These are phyloP conservation scores for Elymus sibiricus DNA, from an alignment of 176 grass and related monocot genomes.

Conservation along the genomic window DNA sequence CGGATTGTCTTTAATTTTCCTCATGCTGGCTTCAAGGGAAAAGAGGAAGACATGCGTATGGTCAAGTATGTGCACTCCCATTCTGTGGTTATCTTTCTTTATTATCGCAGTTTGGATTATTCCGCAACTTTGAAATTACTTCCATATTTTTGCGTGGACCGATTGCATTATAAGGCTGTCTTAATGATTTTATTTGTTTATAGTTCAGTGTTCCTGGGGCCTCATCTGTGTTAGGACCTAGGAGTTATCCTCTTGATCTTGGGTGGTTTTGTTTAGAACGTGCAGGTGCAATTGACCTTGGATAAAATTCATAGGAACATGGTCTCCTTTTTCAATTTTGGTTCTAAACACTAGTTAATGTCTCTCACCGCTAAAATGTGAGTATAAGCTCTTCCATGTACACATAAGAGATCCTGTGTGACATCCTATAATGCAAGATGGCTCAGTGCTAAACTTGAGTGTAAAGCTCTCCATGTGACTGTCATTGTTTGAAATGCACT, in stretches of 20 bases:
- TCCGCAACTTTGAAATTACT: neutral
- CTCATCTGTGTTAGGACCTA: neutral
- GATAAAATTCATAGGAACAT: neutral
- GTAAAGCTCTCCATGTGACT: no score
- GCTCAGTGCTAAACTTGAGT: no score
- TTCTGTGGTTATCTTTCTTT: neutral
- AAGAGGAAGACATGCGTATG: constrained; percentile 9
- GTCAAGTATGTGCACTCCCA: constrained; percentile 42
- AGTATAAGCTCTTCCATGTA: neutral
- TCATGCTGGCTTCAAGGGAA: constrained; percentile 57
- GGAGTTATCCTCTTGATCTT: neutral
- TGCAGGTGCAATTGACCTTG: neutral
- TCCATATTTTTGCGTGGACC: neutral
- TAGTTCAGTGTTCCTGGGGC: neutral
- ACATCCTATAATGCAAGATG: no score
- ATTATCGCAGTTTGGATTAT: neutral
- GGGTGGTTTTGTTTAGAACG: neutral
- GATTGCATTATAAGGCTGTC: neutral
- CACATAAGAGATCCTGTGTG: no score
- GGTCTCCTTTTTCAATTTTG: neutral
- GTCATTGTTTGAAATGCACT: no score
- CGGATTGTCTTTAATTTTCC: constrained; percentile 69
- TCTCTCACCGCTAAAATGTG: neutral
- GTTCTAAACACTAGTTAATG: neutral
- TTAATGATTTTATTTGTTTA: neutral